Base-by-base conservation (phyloP, 108 stramenopile species). In the Heterococcus sp. region DNA sequence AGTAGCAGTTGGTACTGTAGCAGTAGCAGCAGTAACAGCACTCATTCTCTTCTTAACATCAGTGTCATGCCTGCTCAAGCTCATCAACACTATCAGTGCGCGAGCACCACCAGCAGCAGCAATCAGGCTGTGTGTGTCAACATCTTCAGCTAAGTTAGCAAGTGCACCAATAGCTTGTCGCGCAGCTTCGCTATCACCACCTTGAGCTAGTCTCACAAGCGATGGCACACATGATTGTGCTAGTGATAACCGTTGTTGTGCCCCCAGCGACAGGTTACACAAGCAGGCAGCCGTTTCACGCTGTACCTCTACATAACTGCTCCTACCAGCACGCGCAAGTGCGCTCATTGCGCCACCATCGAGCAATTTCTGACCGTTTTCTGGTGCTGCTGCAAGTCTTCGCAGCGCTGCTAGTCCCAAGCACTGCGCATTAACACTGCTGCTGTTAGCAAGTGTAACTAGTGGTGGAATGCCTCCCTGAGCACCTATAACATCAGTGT, bases 81-180 rank as follows among this genome's bases (percentile, higher is more conserved):
- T 71, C 71, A 92, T 76, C 32, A 90, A 64, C 0, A 75, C 85
- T 31, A 92, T 40, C 76, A 92, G 79, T 32, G 65, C 78, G 29
- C 74, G 35, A 30, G 84, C 83, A 14, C 87, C 90, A 1, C 89
- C 88, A 38, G 73, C 40, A 30, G 46, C 68, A 39, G 85, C 87
- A 31, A 91, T 83, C 37, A 36, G 38, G 36, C 69, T 78, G 82
- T 93, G 93, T 39, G 92, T 92, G 4, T 88, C 86, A 38, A 90
- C 75, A 38, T 93, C 92, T 71, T 93, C 93, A 1, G 92, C 91
- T 30, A 93, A 36, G 75, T 92, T 93, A 28, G 91, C 93, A 5
- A 93, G 74, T 2, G 91, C 79, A 11, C 91, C 90, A 38, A 92
- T 74, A 66, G 90, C 87, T 36, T 91, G 87, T 36, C 89, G 84